Evolutionary conservation across 2,329 filamentous ascomycete species (phyloP).

Genomic region (Sporothrix brunneoviolacea): DNA sequence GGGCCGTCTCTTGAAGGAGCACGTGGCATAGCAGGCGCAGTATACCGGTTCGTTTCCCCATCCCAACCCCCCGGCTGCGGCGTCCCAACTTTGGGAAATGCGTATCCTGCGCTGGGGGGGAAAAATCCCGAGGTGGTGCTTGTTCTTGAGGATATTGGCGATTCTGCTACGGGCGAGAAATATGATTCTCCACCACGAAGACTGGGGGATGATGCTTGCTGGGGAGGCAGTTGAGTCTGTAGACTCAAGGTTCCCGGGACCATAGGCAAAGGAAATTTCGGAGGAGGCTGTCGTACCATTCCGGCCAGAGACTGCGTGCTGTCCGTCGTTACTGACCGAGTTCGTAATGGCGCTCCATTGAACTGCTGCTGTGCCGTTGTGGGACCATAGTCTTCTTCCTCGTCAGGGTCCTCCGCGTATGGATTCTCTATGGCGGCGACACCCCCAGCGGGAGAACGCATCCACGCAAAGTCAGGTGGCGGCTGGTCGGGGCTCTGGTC

Average conservation of each 20-base stretch:
- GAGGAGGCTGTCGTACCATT: constrained; percentile 55
- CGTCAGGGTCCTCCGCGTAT: constrained; percentile 60
- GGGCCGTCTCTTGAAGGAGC: constrained; percentile 72
- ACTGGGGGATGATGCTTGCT: constrained; percentile 50
- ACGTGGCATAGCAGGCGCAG: constrained; percentile 77
- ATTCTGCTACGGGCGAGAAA: constrained; percentile 82
- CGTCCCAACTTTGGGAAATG: constrained; percentile 68
- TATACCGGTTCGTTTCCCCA: constrained; percentile 69
- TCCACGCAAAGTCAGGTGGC: constrained; percentile 74
- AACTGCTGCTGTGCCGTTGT: constrained; percentile 30
- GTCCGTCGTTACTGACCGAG: constrained; percentile 69
- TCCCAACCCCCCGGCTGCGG: constrained; percentile 58
- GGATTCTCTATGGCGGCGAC: constrained; percentile 65
- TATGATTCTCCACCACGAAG: constrained; percentile 71
- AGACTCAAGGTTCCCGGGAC: constrained; percentile 58
- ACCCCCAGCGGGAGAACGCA: constrained; percentile 53
- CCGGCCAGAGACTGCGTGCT: constrained; percentile 53
- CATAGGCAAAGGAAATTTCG: constrained; percentile 63
- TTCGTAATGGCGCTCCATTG: constrained; percentile 57
- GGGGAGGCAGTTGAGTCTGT: constrained; percentile 46
- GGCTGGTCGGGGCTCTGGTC: constrained; percentile 39
- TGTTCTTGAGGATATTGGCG: constrained; percentile 67
- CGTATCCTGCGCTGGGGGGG: constrained; percentile 40
- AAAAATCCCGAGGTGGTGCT: constrained; percentile 73
- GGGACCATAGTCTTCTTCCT: constrained; percentile 51